Base-by-base conservation (phyloP, 2,329 filamentous ascomycete genomes). In the Botrytis hyacinthi region DNA sequence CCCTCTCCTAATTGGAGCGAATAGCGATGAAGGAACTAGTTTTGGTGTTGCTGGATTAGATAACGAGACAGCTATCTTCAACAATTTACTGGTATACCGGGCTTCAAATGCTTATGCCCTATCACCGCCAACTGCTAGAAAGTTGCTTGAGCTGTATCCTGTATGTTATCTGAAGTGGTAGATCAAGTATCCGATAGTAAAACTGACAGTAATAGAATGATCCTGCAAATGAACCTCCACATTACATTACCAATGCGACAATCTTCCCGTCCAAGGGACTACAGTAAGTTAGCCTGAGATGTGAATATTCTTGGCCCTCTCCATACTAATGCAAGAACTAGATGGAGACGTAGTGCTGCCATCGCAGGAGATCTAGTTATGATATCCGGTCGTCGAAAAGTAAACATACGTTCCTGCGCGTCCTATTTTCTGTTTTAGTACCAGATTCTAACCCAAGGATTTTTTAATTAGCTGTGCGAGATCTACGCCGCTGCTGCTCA, bases 361-460 rank as follows among this genome's bases (percentile, higher is more conserved):
- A 85, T 86, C n/a, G 84, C 83, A 1, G 83, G 82, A 0, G 85
- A 87, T 70, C 77, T 86, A 9, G 83, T 86, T 46, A 87, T 87
- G 82, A 83, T 86, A 70, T 83, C 84, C 1, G 83, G 84, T 20
- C 81, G 85, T 1, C 82, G 85, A 42, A 84, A 73, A 42, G 51
- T 73, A 44, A 10, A 9, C 59, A 26, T 14, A 35, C 9, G 6
- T 26, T 35, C 2, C 10, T 42, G 26, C 18, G 12, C 10, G 14
- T n/a, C n/a, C 4, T 18, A 20, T 54, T 12, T 59, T 8, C 9
- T 22, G 22, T 7, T 7, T 7, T 20, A 40, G 16, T 26, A 57
- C 54, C 2, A 69, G 51, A 8, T 42, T 20, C 22, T 69, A 32
- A 70, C 22, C 18, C 40, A 9, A 46, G 1, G 16, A 0, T 22